These are phyloP conservation scores for Clarireedia sp. DNA, from an alignment of 2,329 filamentous ascomycete species.

Conservation along the genomic window DNA sequence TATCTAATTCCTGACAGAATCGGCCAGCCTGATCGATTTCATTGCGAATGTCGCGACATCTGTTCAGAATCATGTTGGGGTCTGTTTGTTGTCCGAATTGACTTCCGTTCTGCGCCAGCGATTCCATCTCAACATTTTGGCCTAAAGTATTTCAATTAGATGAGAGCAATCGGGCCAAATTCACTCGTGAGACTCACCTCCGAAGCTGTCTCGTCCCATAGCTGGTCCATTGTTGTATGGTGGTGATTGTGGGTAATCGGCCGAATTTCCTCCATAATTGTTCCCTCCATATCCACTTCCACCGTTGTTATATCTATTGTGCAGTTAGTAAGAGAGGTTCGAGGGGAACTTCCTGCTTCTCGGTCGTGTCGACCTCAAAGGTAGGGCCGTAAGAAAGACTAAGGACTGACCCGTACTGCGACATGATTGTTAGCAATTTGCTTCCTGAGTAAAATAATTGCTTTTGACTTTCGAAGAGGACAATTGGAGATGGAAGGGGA, in stretches of 20 bases:
- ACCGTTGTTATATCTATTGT: background rate
- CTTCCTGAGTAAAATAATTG: conserved; percentile 4
- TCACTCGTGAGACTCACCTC: conserved; percentile 24
- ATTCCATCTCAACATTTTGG: conserved; percentile 59
- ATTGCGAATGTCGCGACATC: conserved; percentile 73
- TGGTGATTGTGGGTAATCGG: conserved; percentile 5
- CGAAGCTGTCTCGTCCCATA: conserved; percentile 33
- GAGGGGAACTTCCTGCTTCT: background rate
- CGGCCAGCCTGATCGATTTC: conserved; percentile 66
- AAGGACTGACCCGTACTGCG: conserved; percentile 28
- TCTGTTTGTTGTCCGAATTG: conserved; percentile 44
- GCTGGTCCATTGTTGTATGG: conserved; percentile 33
- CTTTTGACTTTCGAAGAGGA: background rate
- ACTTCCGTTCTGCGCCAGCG: conserved; percentile 38
- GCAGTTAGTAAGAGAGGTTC: background rate
- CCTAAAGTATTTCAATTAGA: conserved; percentile 15
- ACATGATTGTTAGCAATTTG: conserved; percentile 22
- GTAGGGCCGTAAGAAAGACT: background rate
- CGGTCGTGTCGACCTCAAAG: background rate
- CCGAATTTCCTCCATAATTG: conserved; percentile 46
- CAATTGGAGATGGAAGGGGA: background rate
- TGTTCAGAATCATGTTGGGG: conserved; percentile 73
- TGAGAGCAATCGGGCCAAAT: background rate
- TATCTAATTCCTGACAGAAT: too few species aligned
- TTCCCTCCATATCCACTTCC: conserved; percentile 31